Percentiles rank a stretch among this genome's conserved stretches.
Evolutionary conservation across 2,329 filamentous ascomycete genomes (phyloP).

Genomic region (Alternaria conjuncta): DNA sequence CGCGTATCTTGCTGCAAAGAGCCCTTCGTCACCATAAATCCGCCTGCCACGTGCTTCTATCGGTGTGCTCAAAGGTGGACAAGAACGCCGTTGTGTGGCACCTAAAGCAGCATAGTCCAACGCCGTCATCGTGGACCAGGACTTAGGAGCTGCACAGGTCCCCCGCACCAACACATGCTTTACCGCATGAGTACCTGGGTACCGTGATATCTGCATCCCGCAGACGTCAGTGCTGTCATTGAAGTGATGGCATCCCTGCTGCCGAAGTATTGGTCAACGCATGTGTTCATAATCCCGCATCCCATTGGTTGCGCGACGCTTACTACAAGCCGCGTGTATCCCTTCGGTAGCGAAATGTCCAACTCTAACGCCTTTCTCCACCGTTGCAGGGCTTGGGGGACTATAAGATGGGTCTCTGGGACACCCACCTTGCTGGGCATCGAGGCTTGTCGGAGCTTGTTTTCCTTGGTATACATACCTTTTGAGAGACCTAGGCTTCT

Average conservation of each 20-base stretch:
- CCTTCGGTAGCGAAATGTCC: not conserved
- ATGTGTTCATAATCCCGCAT: not conserved
- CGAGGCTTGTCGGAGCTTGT: slow-evolving; percentile 29
- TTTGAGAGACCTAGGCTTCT: not conserved
- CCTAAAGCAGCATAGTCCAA: not conserved
- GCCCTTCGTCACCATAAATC: not conserved
- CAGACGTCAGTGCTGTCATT: not conserved
- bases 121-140: not conserved
- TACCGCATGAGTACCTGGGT: not conserved
- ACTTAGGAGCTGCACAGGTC: not conserved
- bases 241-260: not conserved
- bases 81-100: not conserved
- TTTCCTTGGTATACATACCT: not conserved
- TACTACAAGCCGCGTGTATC: slow-evolving; percentile 5
- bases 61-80: not conserved
- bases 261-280: not conserved
- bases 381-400: not conserved
- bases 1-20: not conserved
- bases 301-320: not conserved
- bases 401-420: slow-evolving; percentile 18
- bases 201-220: not conserved
- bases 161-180: not conserved
- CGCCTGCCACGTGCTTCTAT: not conserved
- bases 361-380: not conserved
- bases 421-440: slow-evolving; percentile 19